Evolutionary conservation across 345 rosid species (phyloP).

Genomic region (Zanthoxylum bungeanum): DNA sequence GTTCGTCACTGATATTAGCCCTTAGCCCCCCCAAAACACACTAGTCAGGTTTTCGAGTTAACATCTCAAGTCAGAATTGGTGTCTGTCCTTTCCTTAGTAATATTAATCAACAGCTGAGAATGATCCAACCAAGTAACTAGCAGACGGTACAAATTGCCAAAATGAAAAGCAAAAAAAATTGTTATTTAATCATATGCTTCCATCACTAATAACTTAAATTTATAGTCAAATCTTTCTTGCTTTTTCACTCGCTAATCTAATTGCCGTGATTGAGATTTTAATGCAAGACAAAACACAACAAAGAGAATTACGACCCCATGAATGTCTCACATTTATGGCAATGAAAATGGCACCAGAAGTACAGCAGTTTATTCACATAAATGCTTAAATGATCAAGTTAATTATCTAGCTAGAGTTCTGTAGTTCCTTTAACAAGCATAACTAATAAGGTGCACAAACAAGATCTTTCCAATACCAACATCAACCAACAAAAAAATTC

Average conservation of each 20-base stretch:
- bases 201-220: not conserved
- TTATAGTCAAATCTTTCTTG: not conserved
- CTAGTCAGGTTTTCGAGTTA: not conserved
- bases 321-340: not conserved
- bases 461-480: not conserved
- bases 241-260: not conserved
- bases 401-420: not conserved
- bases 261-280: not conserved
- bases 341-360: not conserved
- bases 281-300: not conserved
- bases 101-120: not conserved
- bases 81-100: not conserved
- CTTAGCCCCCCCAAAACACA: not conserved
- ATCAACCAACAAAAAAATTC: not conserved
- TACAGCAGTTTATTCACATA: not conserved
- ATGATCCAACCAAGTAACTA: not conserved
- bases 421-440: not conserved
- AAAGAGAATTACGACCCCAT: not conserved
- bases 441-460: not conserved
- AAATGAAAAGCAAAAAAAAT: not conserved
- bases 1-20: not conserved
- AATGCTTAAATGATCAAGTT: conserved; percentile 1
- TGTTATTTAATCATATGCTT: not conserved
- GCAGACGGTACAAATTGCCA: not conserved
- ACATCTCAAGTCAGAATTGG: not conserved